phyloP scores from a whole-genome alignment of 345 rosid genomes.

The Laguncularia racemosa region DNA sequence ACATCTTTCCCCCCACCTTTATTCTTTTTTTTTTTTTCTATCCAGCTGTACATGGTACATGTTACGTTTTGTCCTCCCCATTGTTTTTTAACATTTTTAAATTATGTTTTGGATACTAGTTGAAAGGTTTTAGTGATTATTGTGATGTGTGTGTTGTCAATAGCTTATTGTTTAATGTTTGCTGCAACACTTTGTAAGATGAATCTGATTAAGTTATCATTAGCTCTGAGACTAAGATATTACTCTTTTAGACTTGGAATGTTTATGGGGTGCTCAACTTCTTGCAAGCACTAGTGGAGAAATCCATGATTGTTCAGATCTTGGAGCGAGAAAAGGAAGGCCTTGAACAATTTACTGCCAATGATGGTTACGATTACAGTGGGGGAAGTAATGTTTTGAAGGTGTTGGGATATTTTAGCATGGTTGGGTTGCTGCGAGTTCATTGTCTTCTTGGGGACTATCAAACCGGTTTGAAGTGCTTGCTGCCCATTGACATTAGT shows the following conservation, averaged over 20 bases:
- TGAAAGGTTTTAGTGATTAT: no score
- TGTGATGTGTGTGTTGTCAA: no score
- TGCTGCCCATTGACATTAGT: slow-evolving; percentile 85
- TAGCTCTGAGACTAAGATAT: no score
- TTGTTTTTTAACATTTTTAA: no score
- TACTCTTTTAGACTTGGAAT: slow-evolving; percentile 69
- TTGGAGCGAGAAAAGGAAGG: slow-evolving; percentile 93
- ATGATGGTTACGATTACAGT: slow-evolving; percentile 90
- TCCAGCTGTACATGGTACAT: no score
- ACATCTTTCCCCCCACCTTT: no score
- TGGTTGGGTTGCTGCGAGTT: slow-evolving; percentile 92
- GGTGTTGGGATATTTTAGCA: slow-evolving; percentile 95
- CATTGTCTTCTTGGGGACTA: slow-evolving; percentile 97
- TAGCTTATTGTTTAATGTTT: no score
- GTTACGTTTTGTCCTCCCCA: no score
- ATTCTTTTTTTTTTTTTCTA: no score
- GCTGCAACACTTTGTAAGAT: no score
- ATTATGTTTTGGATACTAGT: no score
- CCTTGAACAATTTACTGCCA: slow-evolving; percentile 85
- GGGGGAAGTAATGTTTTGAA: slow-evolving; percentile 98
- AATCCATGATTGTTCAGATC: slow-evolving; percentile 75
- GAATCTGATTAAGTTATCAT: no score
- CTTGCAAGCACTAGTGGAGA: slow-evolving; percentile 97
- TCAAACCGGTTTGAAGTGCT: slow-evolving; percentile 88
- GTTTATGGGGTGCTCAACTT: slow-evolving; percentile 97